Evolutionary conservation across 1,284 basidiomycete genomes (phyloP).

Genomic region (Cutaneotrichosporon sp.): DNA sequence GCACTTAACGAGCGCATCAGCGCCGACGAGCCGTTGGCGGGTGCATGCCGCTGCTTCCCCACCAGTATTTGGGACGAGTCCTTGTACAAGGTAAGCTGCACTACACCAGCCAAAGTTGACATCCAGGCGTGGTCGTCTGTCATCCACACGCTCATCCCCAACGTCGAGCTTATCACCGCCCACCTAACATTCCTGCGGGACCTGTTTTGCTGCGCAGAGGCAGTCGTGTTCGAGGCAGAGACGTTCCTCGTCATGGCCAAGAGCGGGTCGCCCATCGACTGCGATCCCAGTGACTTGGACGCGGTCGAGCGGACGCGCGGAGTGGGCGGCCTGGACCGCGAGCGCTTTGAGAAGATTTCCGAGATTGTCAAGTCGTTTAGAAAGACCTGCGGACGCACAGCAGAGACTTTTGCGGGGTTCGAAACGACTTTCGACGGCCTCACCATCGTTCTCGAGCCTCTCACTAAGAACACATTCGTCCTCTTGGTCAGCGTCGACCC

Average conservation of each 20-base stretch:
- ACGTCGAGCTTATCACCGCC: slow-evolving; percentile 76
- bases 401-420: slow-evolving; percentile 71
- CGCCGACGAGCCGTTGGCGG: slow-evolving; percentile 27
- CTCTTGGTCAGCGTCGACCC: slow-evolving; percentile 77
- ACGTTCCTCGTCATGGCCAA: slow-evolving; percentile 93
- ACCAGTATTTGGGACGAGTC: slow-evolving; percentile 98
- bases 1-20: slow-evolving; percentile 55
- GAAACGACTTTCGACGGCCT: slow-evolving; percentile 68
- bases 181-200: slow-evolving; percentile 80
- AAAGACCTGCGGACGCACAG: slow-evolving; percentile 65
- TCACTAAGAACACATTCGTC: slow-evolving; percentile 92
- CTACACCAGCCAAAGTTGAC: no score
- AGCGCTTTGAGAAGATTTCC: slow-evolving; percentile 90
- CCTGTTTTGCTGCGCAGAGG: slow-evolving; percentile 83
- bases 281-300: slow-evolving; percentile 37
- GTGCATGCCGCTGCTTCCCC: slow-evolving; percentile 57
- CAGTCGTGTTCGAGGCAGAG: slow-evolving; percentile 91
- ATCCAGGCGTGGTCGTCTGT: slow-evolving; percentile 98
- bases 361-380: slow-evolving; percentile 95
- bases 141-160: slow-evolving; percentile 93
- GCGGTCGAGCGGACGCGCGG: slow-evolving; percentile 39
- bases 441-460: slow-evolving; percentile 86
- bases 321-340: slow-evolving; percentile 60
- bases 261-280: slow-evolving; percentile 44
- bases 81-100: slow-evolving; percentile 74